Conservation (phyloP, 495 filamentous ascomycete species). For the Cetradonia linearis region DNA sequence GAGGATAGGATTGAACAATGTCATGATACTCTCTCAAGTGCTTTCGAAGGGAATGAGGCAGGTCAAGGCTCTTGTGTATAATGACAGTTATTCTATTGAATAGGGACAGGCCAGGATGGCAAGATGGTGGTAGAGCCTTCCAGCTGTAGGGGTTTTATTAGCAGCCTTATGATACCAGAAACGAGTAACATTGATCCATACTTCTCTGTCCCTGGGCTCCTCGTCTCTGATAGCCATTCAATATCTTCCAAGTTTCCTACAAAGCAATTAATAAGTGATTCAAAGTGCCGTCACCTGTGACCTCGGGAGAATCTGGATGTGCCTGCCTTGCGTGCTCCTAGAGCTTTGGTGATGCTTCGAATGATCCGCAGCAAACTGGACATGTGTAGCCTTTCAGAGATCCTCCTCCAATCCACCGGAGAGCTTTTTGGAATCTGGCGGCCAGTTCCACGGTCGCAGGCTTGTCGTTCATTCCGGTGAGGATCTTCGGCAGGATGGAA, state of each 20-base stretch:
- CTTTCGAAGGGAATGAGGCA: slow-evolving; percentile 44
- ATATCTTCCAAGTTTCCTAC: slow-evolving; percentile 36
- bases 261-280: neutral
- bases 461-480: neutral
- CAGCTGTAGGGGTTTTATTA: slow-evolving; percentile 56
- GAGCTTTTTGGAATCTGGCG: neutral
- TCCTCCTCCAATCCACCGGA: neutral
- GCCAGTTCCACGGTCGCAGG: neutral
- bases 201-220: slow-evolving; percentile 54
- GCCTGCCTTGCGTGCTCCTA: neutral
- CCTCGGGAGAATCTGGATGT: neutral
- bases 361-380: neutral
- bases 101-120: slow-evolving; percentile 71
- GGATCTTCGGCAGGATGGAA: neutral
- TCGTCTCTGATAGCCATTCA: slow-evolving; percentile 43
- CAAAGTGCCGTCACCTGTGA: neutral
- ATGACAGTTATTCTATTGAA: slow-evolving; percentile 62
- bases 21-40: slow-evolving; percentile 58
- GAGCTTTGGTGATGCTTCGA: neutral
- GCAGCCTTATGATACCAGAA: slow-evolving; percentile 75
- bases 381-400: neutral
- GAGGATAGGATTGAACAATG: slow-evolving; percentile 57
- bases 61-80: slow-evolving; percentile 49
- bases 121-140: slow-evolving; percentile 74
- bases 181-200: slow-evolving; percentile 64